A percentile compares a stretch with the other conserved stretches of the same genome.
These are phyloP conservation scores for Neolentinus lepideus DNA, from an alignment of 1,284 basidiomycete genomes.

Conservation along the genomic window DNA sequence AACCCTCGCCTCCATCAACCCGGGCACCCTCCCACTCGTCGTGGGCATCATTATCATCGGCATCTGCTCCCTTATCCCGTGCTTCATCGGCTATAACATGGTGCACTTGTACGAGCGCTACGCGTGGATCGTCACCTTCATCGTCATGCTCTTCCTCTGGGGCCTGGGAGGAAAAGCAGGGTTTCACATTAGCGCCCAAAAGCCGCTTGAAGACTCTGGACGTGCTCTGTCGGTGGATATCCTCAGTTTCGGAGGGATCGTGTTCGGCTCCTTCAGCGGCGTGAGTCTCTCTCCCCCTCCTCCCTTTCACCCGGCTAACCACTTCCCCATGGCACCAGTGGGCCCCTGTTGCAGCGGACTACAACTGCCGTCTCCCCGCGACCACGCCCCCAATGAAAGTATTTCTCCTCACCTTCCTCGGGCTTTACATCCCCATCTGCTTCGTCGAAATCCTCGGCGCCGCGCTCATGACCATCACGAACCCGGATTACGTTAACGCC, in stretches of 20 bases:
- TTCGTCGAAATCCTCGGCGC: slow-evolving; percentile 53
- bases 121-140: slow-evolving; percentile 49
- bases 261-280: slow-evolving; percentile 46
- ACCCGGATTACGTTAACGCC: slow-evolving; percentile 40
- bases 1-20: slow-evolving; percentile 35
- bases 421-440: slow-evolving; percentile 46
- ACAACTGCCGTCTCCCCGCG: slow-evolving; percentile 44
- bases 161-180: slow-evolving; percentile 47
- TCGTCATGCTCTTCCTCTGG: slow-evolving; percentile 50
- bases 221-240: slow-evolving; percentile 36
- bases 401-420: slow-evolving; percentile 49
- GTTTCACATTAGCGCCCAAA: slow-evolving; percentile 39
- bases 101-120: slow-evolving; percentile 57
- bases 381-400: slow-evolving; percentile 37
- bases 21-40: slow-evolving; percentile 33
- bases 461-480: slow-evolving; percentile 47
- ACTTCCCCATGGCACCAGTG: slow-evolving; percentile 21
- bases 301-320: neutral
- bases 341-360: slow-evolving; percentile 47
- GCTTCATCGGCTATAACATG: slow-evolving; percentile 43
- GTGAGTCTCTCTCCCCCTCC: slow-evolving; percentile 19
- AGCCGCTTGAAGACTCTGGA: slow-evolving; percentile 37
- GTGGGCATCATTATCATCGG: slow-evolving; percentile 39
- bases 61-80: slow-evolving; percentile 36
- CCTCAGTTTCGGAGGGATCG: slow-evolving; percentile 49